phyloP scores from a whole-genome alignment of 108 stramenopile genomes.

The Craspedostauros australis region DNA sequence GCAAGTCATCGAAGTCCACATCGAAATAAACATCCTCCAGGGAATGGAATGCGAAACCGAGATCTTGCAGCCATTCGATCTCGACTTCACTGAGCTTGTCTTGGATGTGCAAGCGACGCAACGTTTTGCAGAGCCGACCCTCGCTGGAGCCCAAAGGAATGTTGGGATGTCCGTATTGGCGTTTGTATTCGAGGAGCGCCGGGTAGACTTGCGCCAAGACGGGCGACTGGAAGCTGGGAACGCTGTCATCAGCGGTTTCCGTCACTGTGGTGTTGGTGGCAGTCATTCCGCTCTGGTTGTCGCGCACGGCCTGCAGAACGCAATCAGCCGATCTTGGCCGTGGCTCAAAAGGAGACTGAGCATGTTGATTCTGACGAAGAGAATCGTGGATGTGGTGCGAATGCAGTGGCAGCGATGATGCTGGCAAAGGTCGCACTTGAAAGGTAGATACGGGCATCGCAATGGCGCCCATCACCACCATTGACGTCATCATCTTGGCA shows the following conservation, averaged over 20 bases:
- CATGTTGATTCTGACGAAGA: no score
- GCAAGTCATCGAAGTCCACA: constrained; percentile 65
- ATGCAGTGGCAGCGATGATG: no score
- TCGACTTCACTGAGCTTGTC: constrained; percentile 56
- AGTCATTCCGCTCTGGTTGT: no score
- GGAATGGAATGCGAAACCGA: constrained; percentile 63
- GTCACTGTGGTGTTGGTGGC: constrained; percentile 3
- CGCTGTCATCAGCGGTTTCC: constrained; percentile 5
- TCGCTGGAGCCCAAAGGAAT: constrained; percentile 63
- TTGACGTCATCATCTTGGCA: no score
- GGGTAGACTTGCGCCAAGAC: constrained; percentile 58
- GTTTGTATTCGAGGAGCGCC: constrained; percentile 38
- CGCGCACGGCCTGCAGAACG: no score
- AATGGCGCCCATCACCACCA: no score
- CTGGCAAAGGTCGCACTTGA: no score
- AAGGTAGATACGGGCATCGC: no score
- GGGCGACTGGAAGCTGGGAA: constrained; percentile 33
- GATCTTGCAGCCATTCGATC: constrained; percentile 30
- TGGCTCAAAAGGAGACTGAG: no score
- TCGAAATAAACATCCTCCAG: constrained; percentile 75
- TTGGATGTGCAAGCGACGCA: constrained; percentile 63
- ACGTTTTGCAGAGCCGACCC: constrained; percentile 55
- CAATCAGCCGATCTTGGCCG: no score
- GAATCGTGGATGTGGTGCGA: no score
- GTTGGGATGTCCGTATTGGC: constrained; percentile 65